A percentile compares a stretch with the other conserved stretches of the same genome.
Evolutionary conservation across 2,329 filamentous ascomycete genomes (phyloP).

Genomic region (Lasiodiplodia sp.): DNA sequence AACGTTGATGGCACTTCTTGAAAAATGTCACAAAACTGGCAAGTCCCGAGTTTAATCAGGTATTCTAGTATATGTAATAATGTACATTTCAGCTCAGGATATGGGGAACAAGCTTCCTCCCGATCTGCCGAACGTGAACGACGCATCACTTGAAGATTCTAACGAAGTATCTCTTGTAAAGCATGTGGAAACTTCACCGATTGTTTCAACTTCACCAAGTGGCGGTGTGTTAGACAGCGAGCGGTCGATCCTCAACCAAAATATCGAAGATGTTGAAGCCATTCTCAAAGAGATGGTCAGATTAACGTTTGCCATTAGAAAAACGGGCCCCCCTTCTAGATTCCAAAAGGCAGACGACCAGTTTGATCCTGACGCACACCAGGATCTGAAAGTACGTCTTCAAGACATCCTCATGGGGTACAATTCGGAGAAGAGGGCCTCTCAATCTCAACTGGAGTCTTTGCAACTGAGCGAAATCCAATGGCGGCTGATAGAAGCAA

Average conservation of each 20-base stretch:
- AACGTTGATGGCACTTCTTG: background rate
- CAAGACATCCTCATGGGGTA: background rate
- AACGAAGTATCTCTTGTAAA: too few relatives aligned
- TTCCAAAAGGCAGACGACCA: background rate
- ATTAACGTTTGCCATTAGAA: background rate
- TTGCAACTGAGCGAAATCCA: background rate
- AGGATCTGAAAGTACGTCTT: background rate
- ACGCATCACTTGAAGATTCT: too few relatives aligned
- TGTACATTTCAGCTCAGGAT: too few relatives aligned
- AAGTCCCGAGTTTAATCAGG: background rate
- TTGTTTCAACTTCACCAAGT: too few relatives aligned
- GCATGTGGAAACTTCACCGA: too few relatives aligned
- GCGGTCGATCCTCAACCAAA: background rate
- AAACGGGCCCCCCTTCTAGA: background rate
- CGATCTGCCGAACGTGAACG: too few relatives aligned
- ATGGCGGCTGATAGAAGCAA: background rate
- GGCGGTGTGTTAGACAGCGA: too few relatives aligned
- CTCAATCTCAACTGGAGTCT: background rate
- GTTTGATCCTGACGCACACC: background rate
- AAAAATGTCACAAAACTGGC: background rate
- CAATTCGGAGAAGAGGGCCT: fast-evolving
- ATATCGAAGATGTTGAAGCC: background rate
- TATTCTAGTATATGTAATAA: too few relatives aligned
- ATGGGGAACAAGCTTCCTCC: too few relatives aligned
- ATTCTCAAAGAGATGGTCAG: background rate